Evolutionary conservation across 2,329 filamentous ascomycete species (phyloP).

Genomic region (Stachybotrys echinatus): DNA sequence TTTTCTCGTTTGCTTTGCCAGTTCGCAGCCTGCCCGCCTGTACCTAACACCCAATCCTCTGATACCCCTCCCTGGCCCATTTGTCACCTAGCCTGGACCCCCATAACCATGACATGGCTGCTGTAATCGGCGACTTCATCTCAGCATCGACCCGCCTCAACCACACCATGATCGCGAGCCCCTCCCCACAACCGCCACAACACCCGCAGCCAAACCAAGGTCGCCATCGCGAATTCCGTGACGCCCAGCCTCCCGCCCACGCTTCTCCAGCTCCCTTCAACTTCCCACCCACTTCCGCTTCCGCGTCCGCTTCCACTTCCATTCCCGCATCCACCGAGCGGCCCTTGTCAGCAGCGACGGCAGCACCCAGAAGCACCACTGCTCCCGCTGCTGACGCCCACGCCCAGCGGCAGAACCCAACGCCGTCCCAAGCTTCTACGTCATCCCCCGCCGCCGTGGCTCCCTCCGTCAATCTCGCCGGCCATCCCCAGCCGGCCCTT

Average conservation of each 20-base stretch:
- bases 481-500: background rate
- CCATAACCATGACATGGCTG: conserved; percentile 48
- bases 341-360: conserved; percentile 12
- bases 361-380: background rate
- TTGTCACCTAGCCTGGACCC: conserved; percentile 3
- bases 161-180: conserved; percentile 60
- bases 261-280: conserved; percentile 22
- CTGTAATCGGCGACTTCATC: conserved; percentile 66
- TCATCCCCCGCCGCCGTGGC: conserved; percentile 5
- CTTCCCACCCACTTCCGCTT: conserved; percentile 9
- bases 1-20: background rate
- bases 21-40: background rate
- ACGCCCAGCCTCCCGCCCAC: conserved; percentile 11
- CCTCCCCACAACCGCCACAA: no score
- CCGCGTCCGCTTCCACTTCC: conserved; percentile 7
- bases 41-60: conserved; percentile 2
- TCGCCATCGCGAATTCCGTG: background rate
- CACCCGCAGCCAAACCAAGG: no score
- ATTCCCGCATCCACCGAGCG: no score
- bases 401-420: background rate
- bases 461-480: conserved; percentile 11
- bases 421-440: conserved; percentile 1
- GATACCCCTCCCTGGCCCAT: background rate
- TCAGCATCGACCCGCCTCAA: conserved; percentile 63
- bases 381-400: background rate